Conservation (phyloP, 805 yeast genomes). For the Zygotorulaspora danielsina region DNA sequence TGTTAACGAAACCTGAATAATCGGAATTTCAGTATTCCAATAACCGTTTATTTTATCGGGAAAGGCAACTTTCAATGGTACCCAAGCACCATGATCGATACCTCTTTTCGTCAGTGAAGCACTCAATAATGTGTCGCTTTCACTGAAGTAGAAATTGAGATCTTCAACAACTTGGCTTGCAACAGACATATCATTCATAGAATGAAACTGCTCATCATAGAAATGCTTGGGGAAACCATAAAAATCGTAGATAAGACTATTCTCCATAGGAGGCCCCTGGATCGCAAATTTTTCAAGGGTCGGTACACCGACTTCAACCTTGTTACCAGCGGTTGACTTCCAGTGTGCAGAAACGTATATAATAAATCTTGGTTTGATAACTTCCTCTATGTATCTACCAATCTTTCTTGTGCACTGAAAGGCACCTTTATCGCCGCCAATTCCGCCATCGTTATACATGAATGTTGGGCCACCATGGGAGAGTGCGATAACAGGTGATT, state of each 20-base stretch:
- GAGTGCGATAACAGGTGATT: constrained; percentile 58
- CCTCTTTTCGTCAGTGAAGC: constrained; percentile 50
- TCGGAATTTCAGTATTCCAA: constrained; percentile 36
- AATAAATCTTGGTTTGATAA: constrained; percentile 59
- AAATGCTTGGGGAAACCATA: constrained; percentile 64
- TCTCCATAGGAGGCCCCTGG: constrained; percentile 34
- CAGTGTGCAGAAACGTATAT: constrained; percentile 75
- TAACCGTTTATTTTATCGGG: constrained; percentile 27
- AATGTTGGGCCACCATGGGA: constrained; percentile 87
- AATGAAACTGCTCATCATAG: constrained; percentile 60
- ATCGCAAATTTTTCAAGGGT: background rate
- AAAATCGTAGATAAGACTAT: constrained; percentile 67
- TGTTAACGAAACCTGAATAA: constrained; percentile 41
- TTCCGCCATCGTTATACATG: constrained; percentile 49
- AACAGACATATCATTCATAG: constrained; percentile 41
- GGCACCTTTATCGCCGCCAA: constrained; percentile 57
- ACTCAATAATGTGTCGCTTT: constrained; percentile 32
- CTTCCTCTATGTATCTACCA: constrained; percentile 48
- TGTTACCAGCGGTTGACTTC: constrained; percentile 46
- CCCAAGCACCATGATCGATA: constrained; percentile 82
- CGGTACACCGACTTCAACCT: constrained; percentile 50
- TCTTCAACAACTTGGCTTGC: constrained; percentile 32
- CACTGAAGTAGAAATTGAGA: constrained; percentile 5
- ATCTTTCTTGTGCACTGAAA: constrained; percentile 46
- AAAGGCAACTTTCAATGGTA: constrained; percentile 70